Evolutionary conservation across 208 protist species (phyloP).

Genomic region (Leishmania guyanensis): DNA sequence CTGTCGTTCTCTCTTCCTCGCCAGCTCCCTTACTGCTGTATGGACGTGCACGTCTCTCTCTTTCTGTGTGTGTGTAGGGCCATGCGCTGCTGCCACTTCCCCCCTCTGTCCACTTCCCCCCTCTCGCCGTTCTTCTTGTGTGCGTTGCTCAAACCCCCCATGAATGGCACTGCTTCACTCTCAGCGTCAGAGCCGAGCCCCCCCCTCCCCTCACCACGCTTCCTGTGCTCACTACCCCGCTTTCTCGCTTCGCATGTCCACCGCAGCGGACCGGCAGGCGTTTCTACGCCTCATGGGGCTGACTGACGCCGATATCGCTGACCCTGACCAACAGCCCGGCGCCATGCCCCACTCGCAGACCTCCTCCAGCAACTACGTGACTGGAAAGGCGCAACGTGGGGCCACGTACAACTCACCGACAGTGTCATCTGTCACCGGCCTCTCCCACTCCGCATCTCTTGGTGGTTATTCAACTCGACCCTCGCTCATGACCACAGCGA

Average conservation of each 20-base stretch:
- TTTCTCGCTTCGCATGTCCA: conserved; percentile 26
- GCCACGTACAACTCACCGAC: background rate
- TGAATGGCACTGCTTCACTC: background rate
- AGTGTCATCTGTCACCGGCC: conserved; percentile 16
- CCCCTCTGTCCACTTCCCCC: background rate
- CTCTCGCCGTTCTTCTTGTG: background rate
- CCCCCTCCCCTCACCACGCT: background rate
- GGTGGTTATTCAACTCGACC: conserved; percentile 6
- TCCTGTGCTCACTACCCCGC: background rate
- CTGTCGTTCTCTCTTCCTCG: background rate
- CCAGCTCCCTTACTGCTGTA: background rate
- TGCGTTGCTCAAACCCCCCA: background rate
- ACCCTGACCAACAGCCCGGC: conserved; percentile 35
- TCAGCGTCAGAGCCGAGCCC: background rate
- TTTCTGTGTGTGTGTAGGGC: background rate
- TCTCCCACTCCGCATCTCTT: conserved; percentile 31
- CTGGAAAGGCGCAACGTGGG: background rate
- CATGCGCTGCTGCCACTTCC: background rate
- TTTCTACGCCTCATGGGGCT: conserved; percentile 86
- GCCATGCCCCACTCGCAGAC: background rate
- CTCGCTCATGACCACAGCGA: background rate
- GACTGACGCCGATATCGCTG: conserved; percentile 62
- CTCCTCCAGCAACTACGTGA: background rate
- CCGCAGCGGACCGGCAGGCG: conserved; percentile 48
- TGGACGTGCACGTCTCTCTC: background rate